A percentile compares a stretch with the other conserved stretches of the same genome.
These are phyloP conservation scores for Helenozyma baotianmanensis DNA, from an alignment of 805 yeast species.

Conservation along the genomic window DNA sequence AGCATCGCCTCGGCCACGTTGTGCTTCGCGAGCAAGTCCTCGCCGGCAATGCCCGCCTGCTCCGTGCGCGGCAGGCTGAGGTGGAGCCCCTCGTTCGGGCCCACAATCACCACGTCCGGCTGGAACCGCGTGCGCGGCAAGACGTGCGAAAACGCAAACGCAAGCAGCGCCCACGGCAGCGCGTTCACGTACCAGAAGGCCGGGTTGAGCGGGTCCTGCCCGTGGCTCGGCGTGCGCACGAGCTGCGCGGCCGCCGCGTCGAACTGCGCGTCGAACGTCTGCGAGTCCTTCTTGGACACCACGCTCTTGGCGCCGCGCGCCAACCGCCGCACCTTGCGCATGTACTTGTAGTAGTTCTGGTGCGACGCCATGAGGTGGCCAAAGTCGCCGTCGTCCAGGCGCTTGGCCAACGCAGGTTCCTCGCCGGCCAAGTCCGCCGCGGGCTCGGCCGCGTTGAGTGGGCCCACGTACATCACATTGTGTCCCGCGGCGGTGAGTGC, in stretches of 20 bases:
- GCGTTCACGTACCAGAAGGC: conserved; percentile 33
- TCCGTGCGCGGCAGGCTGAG: conserved; percentile 5
- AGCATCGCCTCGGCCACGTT: conserved; percentile 15
- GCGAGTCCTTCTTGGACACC: conserved; percentile 6
- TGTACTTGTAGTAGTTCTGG: conserved; percentile 25
- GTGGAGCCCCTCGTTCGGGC: conserved; percentile 29
- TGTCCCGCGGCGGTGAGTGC: conserved; percentile 27
- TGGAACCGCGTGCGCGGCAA: conserved; percentile 22
- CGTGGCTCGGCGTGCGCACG: conserved; percentile 14
- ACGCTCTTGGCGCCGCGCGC: conserved; percentile 20
- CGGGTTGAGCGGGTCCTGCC: conserved; percentile 32
- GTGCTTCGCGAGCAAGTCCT: conserved; percentile 3
- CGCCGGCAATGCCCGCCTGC: conserved; percentile 4
- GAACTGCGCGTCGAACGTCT: conserved; percentile 1
- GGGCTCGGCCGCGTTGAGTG: conserved; percentile 18
- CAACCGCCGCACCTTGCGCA: conserved; percentile 11
- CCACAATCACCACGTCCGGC: conserved; percentile 31
- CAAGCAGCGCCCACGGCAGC: conserved; percentile 21
- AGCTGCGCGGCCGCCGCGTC: neutral
- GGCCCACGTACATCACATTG: conserved; percentile 28
- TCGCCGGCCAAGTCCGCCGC: neutral
- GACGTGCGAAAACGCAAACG: conserved; percentile 23
- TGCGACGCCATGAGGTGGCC: conserved; percentile 28
- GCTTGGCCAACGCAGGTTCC: neutral
- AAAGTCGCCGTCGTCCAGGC: conserved; percentile 23